These are phyloP conservation scores for Tanacetum coccineum DNA, from an alignment of 129 eudicot species.

Conservation along the genomic window DNA sequence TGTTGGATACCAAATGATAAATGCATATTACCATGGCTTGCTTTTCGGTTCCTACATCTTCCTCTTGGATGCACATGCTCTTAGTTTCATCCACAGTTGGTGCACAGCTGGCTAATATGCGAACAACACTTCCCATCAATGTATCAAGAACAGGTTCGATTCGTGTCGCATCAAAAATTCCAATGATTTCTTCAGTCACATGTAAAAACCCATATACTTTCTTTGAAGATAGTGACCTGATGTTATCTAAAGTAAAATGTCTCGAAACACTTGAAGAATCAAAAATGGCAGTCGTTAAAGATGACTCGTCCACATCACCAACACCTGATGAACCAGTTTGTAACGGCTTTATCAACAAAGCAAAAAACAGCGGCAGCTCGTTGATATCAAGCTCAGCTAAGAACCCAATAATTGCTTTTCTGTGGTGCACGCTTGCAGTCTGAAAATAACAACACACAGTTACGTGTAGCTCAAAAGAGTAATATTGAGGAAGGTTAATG, in stretches of 20 bases:
- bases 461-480: conserved; percentile 16
- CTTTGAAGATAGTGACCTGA: conserved; percentile 67
- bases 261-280: conserved; percentile 41
- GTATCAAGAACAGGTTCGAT: conserved; percentile 64
- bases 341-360: conserved; percentile 57
- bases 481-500: neutral
- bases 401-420: conserved; percentile 85
- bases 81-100: conserved; percentile 26
- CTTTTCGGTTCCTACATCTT: conserved; percentile 35
- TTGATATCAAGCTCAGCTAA: conserved; percentile 65
- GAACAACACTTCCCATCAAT: conserved; percentile 73
- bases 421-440: conserved; percentile 65
- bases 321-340: conserved; percentile 34
- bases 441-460: conserved; percentile 25
- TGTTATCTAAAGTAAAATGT: conserved; percentile 50
- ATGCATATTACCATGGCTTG: conserved; percentile 37
- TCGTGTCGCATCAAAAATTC: conserved; percentile 67
- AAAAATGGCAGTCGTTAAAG: conserved; percentile 23
- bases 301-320: conserved; percentile 34
- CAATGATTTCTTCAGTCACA: conserved; percentile 73
- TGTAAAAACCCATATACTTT: conserved; percentile 76
- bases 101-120: conserved; percentile 64
- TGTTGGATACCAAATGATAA: neutral
- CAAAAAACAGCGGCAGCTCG: conserved; percentile 83
- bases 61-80: conserved; percentile 18